Base-by-base conservation (phyloP, 2,329 filamentous ascomycete genomes). In the Lasiodiplodia sp. region DNA sequence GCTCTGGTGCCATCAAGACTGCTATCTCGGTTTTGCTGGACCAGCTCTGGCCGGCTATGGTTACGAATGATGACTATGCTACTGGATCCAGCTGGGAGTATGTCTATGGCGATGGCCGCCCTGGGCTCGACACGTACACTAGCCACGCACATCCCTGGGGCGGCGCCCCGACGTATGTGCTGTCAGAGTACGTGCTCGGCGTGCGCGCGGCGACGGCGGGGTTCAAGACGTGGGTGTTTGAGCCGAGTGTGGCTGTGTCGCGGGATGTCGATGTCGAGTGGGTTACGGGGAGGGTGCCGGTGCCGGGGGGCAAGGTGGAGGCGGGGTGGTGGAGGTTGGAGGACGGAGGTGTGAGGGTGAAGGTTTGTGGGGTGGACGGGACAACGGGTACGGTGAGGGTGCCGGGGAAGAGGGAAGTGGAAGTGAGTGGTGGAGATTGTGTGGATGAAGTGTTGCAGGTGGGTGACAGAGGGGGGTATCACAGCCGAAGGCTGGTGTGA, bases 81-180 rank as follows among this genome's bases (percentile, higher is more conserved):
- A 80, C 78, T 2, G 83, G 82, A 6, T 76, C 82, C 7, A 78
- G 76, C 21, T 85, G 83, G 82, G 83, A 85, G 69, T 84, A 85
- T 55, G 73, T 83, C 75, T 25, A 78, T 49, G 75, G 78, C 0
- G 74, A 80, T 31, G 78, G 78, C 1, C 73, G 73, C 0, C 83
- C 83, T 0, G 83, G 82, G 0, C 73, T 85, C 1, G 76, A 76
- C 12, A 69, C 81, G 0, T 85, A 79, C 71, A 85, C 83, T 1
- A 81, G 79, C 52, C 72, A 83, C 1, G 73, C 76, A 1, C 83
- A 84, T 69, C 81, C 82, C 0, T 85, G 82, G 83, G 79, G 82
- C 38, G 81, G 78, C 0, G 82, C 81, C 6, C 79, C 82, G 2
- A 84, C 82, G 8, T 85, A 84, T 56, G 71, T 84, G 2, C 66